A percentile compares a stretch with the other conserved stretches of the same genome.
These are phyloP conservation scores for Wallacemonas rigidus DNA, from an alignment of 208 protist species.

Conservation along the genomic window DNA sequence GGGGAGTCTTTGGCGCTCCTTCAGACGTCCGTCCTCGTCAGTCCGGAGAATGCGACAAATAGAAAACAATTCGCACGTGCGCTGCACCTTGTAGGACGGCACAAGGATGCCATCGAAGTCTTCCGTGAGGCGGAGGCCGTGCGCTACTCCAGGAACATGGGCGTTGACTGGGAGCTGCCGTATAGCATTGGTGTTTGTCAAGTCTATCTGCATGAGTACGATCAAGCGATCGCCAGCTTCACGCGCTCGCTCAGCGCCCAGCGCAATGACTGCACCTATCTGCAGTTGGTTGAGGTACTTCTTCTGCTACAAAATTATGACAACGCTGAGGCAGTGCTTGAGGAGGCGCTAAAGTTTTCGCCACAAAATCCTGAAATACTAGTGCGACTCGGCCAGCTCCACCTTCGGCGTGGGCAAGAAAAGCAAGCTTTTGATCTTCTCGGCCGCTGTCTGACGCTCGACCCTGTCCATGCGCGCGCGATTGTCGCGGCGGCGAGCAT, in stretches of 20 bases:
- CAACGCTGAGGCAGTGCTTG: constrained; percentile 75
- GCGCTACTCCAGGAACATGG: constrained; percentile 30
- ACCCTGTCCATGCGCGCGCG: constrained; percentile 88
- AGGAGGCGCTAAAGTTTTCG: constrained; percentile 85
- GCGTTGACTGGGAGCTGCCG: constrained; percentile 91
- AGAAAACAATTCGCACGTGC: constrained; percentile 94
- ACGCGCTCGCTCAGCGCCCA: constrained; percentile 82
- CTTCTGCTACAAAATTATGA: constrained; percentile 61
- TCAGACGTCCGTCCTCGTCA: constrained; percentile 88
- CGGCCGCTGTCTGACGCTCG: constrained; percentile 90
- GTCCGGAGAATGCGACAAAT: constrained; percentile 85
- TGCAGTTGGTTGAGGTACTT: constrained; percentile 91
- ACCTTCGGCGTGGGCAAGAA: constrained; percentile 81
- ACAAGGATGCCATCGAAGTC: constrained; percentile 88
- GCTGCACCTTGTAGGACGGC: constrained; percentile 90
- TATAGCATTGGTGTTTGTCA: constrained; percentile 94
- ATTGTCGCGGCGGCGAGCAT: constrained; percentile 94
- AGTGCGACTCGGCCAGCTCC: constrained; percentile 89
- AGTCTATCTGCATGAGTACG: constrained; percentile 75
- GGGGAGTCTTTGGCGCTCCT: constrained; percentile 94
- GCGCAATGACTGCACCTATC: constrained; percentile 88
- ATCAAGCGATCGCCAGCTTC: constrained; percentile 79
- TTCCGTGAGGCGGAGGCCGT: constrained; percentile 86
- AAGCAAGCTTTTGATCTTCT: constrained; percentile 91
- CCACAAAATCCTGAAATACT: constrained; percentile 95